phyloP scores from a whole-genome alignment of 768 basidiomycete genomes.

The Boletus pseudopeckii region DNA sequence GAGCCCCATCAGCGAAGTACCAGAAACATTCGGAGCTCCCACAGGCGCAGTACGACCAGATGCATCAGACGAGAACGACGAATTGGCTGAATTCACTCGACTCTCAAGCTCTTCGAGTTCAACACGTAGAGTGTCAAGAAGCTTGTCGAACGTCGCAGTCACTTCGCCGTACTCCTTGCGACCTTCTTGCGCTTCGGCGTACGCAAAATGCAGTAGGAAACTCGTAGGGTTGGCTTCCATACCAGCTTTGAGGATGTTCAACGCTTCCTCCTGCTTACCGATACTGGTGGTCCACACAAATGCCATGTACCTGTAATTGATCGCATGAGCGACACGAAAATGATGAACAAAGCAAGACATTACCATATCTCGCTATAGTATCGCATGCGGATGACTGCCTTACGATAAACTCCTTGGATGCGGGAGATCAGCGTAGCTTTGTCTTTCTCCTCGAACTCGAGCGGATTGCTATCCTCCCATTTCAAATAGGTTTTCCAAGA shows the following conservation, averaged over 20 bases:
- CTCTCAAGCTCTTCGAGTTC: conserved; percentile 63
- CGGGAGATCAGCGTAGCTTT: conserved; percentile 60
- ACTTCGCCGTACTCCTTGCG: conserved; percentile 65
- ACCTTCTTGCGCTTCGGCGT: conserved; percentile 68
- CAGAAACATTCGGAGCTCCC: conserved; percentile 19
- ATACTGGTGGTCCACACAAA: conserved; percentile 75
- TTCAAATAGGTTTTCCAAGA: conserved; percentile 91
- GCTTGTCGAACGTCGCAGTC: conserved; percentile 67
- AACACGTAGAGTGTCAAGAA: conserved; percentile 61
- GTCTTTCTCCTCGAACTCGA: conserved; percentile 88
- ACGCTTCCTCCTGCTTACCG: conserved; percentile 78
- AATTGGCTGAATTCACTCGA: conserved; percentile 36
- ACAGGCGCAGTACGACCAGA: conserved; percentile 26
- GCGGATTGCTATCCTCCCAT: conserved; percentile 93
- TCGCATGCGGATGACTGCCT: conserved; percentile 88
- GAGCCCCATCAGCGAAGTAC: conserved; percentile 10
- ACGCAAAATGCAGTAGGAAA: conserved; percentile 87
- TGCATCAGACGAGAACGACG: conserved; percentile 38
- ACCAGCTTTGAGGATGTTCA: conserved; percentile 76
- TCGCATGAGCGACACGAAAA: conserved; percentile 11
- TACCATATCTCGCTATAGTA: conserved; percentile 96
- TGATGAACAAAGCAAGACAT: conserved; percentile 11
- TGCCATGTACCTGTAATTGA: conserved; percentile 77
- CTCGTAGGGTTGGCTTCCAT: conserved; percentile 87
- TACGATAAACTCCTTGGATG: conserved; percentile 79